Conservation (phyloP, 352 stramenopile genomes). For the Phytophthora fragariae region DNA sequence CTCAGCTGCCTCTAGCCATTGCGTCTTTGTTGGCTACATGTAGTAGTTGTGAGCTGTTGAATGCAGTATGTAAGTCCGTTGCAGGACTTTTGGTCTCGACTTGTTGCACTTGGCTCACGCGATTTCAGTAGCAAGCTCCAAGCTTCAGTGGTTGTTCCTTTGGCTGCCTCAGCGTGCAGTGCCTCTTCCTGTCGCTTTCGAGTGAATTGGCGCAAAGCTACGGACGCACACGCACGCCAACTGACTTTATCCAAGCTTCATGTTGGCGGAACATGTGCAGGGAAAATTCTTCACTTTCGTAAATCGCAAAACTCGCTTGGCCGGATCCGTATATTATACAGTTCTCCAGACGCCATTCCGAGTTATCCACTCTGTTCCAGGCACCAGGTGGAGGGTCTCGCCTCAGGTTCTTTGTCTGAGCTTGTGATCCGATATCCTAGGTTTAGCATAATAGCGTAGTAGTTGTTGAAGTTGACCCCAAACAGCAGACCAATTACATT, state of each 20-base stretch:
- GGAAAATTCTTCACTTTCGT: too few species aligned
- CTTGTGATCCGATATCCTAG: too few species aligned
- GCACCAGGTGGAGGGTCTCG: slow-evolving; percentile 12
- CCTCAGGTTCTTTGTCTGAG: slow-evolving; percentile 9
- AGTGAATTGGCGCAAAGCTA: slow-evolving; percentile 15
- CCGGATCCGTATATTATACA: neutral
- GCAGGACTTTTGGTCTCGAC: neutral
- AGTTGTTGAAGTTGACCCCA: slow-evolving; percentile 21
- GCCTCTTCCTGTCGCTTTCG: slow-evolving; percentile 1
- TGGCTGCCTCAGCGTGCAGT: neutral
- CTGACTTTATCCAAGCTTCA: neutral
- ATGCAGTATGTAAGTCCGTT: too few species aligned
- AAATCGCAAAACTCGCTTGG: too few species aligned
- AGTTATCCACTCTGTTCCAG: slow-evolving; percentile 5
- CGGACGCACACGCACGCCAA: neutral
- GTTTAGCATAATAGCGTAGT: slow-evolving; percentile 8
- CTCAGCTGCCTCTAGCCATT: neutral
- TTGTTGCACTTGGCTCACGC: neutral
- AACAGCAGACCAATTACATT: neutral
- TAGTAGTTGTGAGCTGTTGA: too few species aligned
- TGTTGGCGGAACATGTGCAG: too few species aligned
- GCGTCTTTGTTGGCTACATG: neutral
- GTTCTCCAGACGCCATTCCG: neutral
- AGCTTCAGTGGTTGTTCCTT: neutral
- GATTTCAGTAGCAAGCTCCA: too few species aligned